Evolutionary conservation across 148 eudicot species (phyloP), one percentile per base, ranked within the genome.

Genomic region (Polygonum maritimum): DNA sequence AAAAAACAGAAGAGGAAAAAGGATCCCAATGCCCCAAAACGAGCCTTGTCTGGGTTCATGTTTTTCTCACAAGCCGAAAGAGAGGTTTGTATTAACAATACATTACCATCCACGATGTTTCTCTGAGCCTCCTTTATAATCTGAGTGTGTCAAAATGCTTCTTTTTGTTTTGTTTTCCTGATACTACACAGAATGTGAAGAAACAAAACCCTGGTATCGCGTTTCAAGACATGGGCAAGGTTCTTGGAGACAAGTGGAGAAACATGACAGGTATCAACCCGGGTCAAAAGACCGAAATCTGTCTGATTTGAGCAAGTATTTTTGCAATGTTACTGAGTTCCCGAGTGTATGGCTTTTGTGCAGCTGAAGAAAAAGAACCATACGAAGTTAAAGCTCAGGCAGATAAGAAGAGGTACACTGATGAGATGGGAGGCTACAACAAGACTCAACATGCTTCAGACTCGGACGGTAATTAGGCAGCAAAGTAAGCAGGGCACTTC

Each of bases 11-110:
- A 89, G 88, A 89, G 84, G 88, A 94, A 90, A 76, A 91, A 92
- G 82, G 99, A 95, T 82, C 99, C 98, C 74, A 95, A 92, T 81
- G 97, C 97, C 62, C 99, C 99, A 19, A 95, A 95, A 84, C 86
- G 83, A 76, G 89, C 94, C 48, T 44, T 85, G 69, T 84, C 92
- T 86, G 91, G 91, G 76, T 95, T 85, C 75, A 85, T 95, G 85
- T 85, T 79, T 75, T 95, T 92, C 86, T 89, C 98, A 19, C 83
- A 87, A 78, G 76, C 86, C 18, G 97, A 92, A 78, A 87, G 97
- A 60, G 99, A 95, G 92, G 99, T 92, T 57, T 48, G 85, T 78
- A 35, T 72, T 62, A 21, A 57, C 63, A 19, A 26, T 3, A 31
- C 3, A 31, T 35, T 62, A 58, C 57, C 15, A 44, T 44, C 69